phyloP scores from a whole-genome alignment of 2,329 filamentous ascomycete genomes.

The Microdochium trichocladiopsis region DNA sequence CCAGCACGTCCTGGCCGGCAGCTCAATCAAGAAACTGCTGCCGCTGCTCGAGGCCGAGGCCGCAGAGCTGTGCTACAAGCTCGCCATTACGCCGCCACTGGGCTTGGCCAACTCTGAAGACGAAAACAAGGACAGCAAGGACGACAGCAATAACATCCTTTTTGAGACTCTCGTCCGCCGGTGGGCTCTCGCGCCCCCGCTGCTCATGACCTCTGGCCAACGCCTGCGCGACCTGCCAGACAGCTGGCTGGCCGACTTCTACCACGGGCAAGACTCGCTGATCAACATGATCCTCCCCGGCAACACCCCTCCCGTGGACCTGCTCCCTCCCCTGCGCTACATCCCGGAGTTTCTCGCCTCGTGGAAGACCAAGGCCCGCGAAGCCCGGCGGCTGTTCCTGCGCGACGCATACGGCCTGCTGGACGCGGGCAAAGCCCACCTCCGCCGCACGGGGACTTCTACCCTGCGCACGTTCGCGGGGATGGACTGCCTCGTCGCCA shows the following conservation, averaged over 20 bases:
- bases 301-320: slow-evolving; percentile 4
- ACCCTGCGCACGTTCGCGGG: slow-evolving; percentile 2
- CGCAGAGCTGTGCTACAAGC: slow-evolving; percentile 1
- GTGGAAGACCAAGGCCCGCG: slow-evolving; percentile 4
- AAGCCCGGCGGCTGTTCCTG: slow-evolving; percentile 2
- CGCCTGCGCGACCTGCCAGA: slow-evolving; percentile 1
- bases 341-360: slow-evolving; percentile 3
- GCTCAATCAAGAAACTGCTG: slow-evolving; percentile 1
- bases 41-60: slow-evolving; percentile 5
- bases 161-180: neutral
- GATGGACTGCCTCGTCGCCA: neutral
- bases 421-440: no score
- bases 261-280: slow-evolving; percentile 4
- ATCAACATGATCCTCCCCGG: slow-evolving; percentile 4
- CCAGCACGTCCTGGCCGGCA: slow-evolving; percentile 1
- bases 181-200: neutral
- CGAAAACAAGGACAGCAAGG: no score
- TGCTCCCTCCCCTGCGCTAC: slow-evolving; percentile 5
- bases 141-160: neutral
- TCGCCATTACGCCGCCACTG: neutral
- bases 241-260: slow-evolving; percentile 3
- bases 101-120: no score
- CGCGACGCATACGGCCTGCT: slow-evolving; percentile 5
- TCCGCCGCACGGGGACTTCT: no score
- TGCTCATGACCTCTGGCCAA: slow-evolving; percentile 3